These are phyloP conservation scores for Flaveria ramosissima DNA, from an alignment of 129 eudicot genomes.

Conservation along the genomic window DNA sequence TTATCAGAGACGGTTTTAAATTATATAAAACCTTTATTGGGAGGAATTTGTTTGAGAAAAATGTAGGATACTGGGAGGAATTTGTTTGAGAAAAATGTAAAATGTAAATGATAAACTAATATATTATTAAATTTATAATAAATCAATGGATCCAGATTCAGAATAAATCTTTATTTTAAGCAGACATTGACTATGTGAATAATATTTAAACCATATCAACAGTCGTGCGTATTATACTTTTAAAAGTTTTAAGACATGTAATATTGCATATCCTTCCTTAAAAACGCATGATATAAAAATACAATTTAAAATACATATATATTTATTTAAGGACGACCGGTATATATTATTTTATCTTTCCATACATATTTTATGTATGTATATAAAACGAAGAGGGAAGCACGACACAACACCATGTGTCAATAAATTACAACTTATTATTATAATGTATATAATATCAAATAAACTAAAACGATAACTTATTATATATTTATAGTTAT, in stretches of 20 bases:
- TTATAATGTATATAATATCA: not conserved
- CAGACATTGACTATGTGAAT: too few species aligned
- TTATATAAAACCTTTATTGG: too few species aligned
- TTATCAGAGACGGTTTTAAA: too few species aligned
- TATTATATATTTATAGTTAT: not conserved
- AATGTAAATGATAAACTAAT: too few species aligned
- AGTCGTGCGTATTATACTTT: not conserved
- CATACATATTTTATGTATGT: not conserved
- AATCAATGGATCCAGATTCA: not conserved
- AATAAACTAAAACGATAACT: not conserved
- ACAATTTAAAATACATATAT: not conserved
- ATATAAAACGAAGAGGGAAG: constrained; percentile 19
- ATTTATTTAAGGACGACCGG: not conserved
- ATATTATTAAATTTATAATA: not conserved
- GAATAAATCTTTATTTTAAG: not conserved
- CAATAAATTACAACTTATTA: not conserved
- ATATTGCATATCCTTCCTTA: not conserved
- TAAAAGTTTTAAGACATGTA: not conserved
- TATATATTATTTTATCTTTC: too few species aligned
- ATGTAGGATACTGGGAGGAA: too few species aligned
- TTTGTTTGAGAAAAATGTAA: too few species aligned
- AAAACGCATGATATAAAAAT: not conserved
- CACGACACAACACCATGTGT: constrained; percentile 22
- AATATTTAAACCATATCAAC: not conserved
- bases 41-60: too few species aligned